These are phyloP conservation scores for Backusella morwellensis DNA, from an alignment of 192 early-diverging fungal genomes.

Conservation along the genomic window DNA sequence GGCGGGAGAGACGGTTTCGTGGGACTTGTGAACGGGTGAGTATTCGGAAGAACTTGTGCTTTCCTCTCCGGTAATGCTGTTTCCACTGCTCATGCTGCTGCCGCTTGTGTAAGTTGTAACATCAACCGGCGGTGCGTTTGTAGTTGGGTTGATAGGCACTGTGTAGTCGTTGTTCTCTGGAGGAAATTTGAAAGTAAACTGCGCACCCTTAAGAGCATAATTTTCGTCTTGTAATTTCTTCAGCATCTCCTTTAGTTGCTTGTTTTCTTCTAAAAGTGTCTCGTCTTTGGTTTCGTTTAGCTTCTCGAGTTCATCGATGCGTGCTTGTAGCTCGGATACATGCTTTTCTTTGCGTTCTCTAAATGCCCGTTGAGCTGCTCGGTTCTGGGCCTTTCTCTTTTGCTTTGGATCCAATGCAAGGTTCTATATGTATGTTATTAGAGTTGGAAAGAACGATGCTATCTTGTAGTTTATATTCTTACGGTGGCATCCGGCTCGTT, in stretches of 20 bases:
- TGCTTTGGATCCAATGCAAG: constrained; percentile 28
- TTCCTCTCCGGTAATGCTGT: not conserved
- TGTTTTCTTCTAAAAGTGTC: constrained; percentile 48
- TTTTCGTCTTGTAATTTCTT: constrained; percentile 55
- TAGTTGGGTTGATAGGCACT: not conserved
- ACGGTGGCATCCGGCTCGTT: constrained; percentile 4
- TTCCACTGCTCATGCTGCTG: constrained; percentile 12
- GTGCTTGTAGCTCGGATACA: constrained; percentile 71
- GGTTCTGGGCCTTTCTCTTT: constrained; percentile 41
- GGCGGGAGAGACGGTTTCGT: constrained; percentile 6
- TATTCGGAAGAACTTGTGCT: not conserved
- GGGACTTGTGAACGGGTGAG: not conserved
- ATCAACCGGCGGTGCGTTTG: not conserved
- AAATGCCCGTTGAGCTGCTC: constrained; percentile 35
- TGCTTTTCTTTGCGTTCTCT: constrained; percentile 83
- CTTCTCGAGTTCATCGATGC: constrained; percentile 69
- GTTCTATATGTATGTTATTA: not conserved
- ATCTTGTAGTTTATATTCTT: not conserved
- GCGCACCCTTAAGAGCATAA: constrained; percentile 50
- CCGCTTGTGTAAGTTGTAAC: constrained; percentile 8
- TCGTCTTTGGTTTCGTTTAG: constrained; percentile 43
- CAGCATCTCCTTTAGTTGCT: constrained; percentile 46
- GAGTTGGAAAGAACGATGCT: not conserved
- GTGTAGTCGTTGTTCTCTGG: not conserved
- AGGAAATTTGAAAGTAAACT: constrained; percentile 57